Conservation (phyloP, 495 filamentous ascomycete species). For the Cryomyces minteri region DNA sequence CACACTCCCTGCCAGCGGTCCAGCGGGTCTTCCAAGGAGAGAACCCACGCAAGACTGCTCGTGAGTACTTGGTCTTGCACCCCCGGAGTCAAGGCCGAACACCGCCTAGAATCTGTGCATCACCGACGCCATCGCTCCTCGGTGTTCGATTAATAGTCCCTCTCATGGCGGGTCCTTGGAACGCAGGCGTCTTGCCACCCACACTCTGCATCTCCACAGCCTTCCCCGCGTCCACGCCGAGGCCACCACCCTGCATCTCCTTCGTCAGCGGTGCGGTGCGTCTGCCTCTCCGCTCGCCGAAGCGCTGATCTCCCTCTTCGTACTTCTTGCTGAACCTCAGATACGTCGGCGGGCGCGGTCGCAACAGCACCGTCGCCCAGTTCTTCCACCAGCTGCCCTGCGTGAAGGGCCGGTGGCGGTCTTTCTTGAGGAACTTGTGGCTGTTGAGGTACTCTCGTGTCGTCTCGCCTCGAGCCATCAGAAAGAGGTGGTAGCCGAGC, state of each 20-base stretch:
- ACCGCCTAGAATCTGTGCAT: too few species aligned
- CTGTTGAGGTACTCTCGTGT: constrained; percentile 91
- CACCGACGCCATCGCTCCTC: neutral
- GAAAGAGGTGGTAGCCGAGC: constrained; percentile 73
- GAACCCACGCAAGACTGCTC: too few species aligned
- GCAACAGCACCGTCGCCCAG: constrained; percentile 60
- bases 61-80: too few species aligned
- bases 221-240: neutral
- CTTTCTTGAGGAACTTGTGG: constrained; percentile 80
- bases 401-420: constrained; percentile 79
- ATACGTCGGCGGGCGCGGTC: constrained; percentile 78
- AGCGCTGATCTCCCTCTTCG: constrained; percentile 67
- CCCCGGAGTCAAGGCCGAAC: too few species aligned
- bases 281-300: constrained; percentile 42
- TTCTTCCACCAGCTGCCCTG: constrained; percentile 63
- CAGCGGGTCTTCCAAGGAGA: too few species aligned
- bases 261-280: constrained; percentile 28
- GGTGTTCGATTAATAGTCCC: constrained; percentile 2
- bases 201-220: constrained; percentile 45
- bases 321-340: constrained; percentile 69
- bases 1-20: too few species aligned
- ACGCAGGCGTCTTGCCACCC: constrained; percentile 4
- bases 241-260: constrained; percentile 25
- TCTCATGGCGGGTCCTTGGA: neutral
- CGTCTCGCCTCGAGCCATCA: constrained; percentile 80